phyloP scores from a whole-genome alignment of 768 basidiomycete genomes.

The Rhizopogon salebrosus region DNA sequence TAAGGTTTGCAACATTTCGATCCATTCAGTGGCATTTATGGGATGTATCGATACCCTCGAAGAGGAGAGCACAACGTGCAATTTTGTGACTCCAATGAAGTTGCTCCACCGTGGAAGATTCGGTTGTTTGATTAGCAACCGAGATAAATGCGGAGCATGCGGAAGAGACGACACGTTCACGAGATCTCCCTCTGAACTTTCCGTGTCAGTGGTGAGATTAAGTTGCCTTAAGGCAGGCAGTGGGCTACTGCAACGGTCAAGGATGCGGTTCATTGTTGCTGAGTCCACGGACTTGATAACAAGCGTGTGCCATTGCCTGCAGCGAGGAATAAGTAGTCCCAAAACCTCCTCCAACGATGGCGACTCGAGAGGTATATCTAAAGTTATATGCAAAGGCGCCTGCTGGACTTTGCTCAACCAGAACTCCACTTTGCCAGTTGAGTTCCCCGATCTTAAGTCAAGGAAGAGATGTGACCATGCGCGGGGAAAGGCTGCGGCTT shows the following conservation, averaged over 20 bases:
- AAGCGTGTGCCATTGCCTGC: constrained; percentile 41
- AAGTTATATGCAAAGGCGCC: constrained; percentile 39
- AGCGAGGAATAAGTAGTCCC: constrained; percentile 33
- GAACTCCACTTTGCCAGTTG: constrained; percentile 36
- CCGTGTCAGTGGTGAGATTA: constrained; percentile 26
- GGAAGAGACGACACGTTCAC: constrained; percentile 26
- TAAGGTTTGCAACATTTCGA: constrained; percentile 32
- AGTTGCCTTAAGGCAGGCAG: constrained; percentile 34
- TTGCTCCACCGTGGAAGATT: constrained; percentile 30
- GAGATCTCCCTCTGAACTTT: constrained; percentile 13
- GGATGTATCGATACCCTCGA: constrained; percentile 13
- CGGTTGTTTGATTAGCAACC: constrained; percentile 29
- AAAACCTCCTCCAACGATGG: constrained; percentile 31
- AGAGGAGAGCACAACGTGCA: constrained; percentile 29
- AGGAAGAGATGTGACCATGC: constrained; percentile 57
- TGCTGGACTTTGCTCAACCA: constrained; percentile 47
- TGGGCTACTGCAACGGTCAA: constrained; percentile 31
- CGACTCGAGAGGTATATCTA: constrained; percentile 32
- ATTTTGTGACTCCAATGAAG: constrained; percentile 28
- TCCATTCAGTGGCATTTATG: constrained; percentile 19
- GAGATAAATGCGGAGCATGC: constrained; percentile 30
- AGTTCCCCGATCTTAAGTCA: constrained; percentile 38
- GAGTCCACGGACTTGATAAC: constrained; percentile 33
- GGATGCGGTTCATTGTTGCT: constrained; percentile 33
- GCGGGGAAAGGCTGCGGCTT: constrained; percentile 43